Percentiles rank a stretch among this genome's conserved stretches.
Conservation (phyloP, 208 protist species). For the Trichomonas gallinae region DNA sequence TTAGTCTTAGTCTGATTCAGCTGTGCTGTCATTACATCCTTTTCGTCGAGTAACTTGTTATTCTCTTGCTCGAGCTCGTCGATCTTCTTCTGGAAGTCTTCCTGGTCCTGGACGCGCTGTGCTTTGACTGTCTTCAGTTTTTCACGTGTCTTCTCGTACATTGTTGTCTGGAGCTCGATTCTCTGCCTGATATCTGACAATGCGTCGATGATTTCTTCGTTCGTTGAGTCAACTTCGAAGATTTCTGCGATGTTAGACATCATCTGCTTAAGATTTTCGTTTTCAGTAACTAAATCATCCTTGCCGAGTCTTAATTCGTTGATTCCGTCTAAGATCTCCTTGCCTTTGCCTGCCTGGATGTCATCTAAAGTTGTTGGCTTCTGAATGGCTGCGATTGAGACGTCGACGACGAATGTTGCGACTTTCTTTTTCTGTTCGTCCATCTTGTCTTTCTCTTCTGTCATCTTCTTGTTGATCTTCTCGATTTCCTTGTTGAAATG, state of each 20-base stretch:
- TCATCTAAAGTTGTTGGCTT: neutral
- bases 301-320: neutral
- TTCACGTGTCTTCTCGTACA: neutral
- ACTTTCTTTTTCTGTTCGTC: neutral
- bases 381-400: neutral
- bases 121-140: neutral
- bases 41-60: neutral
- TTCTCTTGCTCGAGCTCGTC: neutral
- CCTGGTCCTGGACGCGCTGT: neutral
- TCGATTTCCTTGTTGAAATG: neutral
- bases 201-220: neutral
- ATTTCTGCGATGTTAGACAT: neutral
- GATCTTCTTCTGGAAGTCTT: neutral
- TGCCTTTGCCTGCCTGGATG: neutral
- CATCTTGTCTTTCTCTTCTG: neutral
- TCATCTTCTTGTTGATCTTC: neutral
- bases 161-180: neutral
- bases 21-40: neutral
- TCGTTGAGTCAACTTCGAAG: neutral
- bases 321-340: neutral
- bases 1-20: neutral
- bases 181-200: neutral
- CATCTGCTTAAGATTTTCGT: neutral
- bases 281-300: neutral
- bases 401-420: neutral